phyloP scores from a whole-genome alignment of 495 filamentous ascomycete species.

The Elasticomyces elasticus region DNA sequence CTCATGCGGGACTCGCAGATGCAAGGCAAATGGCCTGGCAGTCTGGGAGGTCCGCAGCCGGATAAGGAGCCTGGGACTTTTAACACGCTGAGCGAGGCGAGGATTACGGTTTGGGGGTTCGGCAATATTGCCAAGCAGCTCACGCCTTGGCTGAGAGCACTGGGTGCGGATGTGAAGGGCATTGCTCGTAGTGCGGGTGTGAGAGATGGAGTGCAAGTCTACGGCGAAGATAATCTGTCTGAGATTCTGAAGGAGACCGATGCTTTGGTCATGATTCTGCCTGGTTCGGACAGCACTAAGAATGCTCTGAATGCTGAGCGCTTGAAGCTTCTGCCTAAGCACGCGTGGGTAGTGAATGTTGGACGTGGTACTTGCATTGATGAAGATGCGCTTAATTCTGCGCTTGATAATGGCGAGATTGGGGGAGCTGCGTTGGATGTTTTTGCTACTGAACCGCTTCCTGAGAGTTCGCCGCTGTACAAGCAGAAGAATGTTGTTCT shows the following conservation, averaged over 20 bases:
- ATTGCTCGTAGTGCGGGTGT: constrained; percentile 13
- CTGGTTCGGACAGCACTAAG: constrained; percentile 17
- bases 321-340: constrained; percentile 16
- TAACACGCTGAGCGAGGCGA: constrained; percentile 44
- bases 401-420: constrained; percentile 51
- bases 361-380: constrained; percentile 37
- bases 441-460: constrained; percentile 65
- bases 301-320: constrained; percentile 16
- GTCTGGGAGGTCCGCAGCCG: constrained; percentile 48
- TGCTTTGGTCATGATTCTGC: constrained; percentile 22
- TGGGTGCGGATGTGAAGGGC: constrained; percentile 15
- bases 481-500: constrained; percentile 17
- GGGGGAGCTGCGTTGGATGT: constrained; percentile 67
- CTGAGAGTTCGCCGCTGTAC: constrained; percentile 22
- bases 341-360: constrained; percentile 21
- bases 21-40: constrained; percentile 43
- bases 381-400: constrained; percentile 54
- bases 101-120: constrained; percentile 17
- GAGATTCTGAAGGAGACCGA: constrained; percentile 16
- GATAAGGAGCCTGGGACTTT: constrained; percentile 35
- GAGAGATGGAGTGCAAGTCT: constrained; percentile 35
- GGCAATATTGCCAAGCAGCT: constrained; percentile 22
- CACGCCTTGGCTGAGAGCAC: constrained; percentile 6
- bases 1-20: constrained; percentile 50
- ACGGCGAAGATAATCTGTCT: constrained; percentile 17